Percentiles rank a stretch among this genome's conserved stretches.
Evolutionary conservation across 805 yeast species (phyloP).

Genomic region (Ascoidea asiatica): DNA sequence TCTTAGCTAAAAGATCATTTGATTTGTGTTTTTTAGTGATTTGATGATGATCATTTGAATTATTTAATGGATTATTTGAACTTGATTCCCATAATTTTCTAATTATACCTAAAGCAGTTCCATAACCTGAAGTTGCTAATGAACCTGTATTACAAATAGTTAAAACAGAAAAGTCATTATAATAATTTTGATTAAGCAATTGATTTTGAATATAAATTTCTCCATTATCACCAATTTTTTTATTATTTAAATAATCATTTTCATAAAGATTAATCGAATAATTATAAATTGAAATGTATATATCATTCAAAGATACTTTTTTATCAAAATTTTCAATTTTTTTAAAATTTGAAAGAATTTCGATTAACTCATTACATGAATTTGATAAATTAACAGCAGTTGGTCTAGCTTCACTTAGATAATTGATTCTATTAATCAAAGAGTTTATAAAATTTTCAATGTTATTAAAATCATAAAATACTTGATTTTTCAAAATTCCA

Average conservation of each 20-base stretch:
- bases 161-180: slow-evolving; percentile 64
- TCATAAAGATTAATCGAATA: slow-evolving; percentile 47
- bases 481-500: slow-evolving; percentile 14
- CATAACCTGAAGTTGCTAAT: slow-evolving; percentile 93
- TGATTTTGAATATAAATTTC: slow-evolving; percentile 43
- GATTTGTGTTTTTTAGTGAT: slow-evolving; percentile 16
- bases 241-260: slow-evolving; percentile 70
- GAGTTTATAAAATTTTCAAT: slow-evolving; percentile 21
- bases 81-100: slow-evolving; percentile 50
- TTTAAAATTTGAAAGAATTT: slow-evolving; percentile 18
- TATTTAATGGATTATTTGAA: slow-evolving; percentile 9
- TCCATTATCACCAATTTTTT: slow-evolving; percentile 70
- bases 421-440: slow-evolving; percentile 39
- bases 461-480: slow-evolving; percentile 19
- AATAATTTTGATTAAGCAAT: slow-evolving; percentile 31
- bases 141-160: slow-evolving; percentile 97
- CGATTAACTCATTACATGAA: slow-evolving; percentile 33
- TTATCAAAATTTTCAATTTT: slow-evolving; percentile 12
- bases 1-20: slow-evolving; percentile 1
- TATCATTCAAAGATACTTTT: slow-evolving; percentile 4
- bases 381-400: slow-evolving; percentile 89
- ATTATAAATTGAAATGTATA: slow-evolving; percentile 21
- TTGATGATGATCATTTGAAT: slow-evolving; percentile 9
- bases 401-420: slow-evolving; percentile 69
- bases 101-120: slow-evolving; percentile 90